phyloP scores from a whole-genome alignment of 2,329 filamentous ascomycete genomes.

The Penicillium sp. region DNA sequence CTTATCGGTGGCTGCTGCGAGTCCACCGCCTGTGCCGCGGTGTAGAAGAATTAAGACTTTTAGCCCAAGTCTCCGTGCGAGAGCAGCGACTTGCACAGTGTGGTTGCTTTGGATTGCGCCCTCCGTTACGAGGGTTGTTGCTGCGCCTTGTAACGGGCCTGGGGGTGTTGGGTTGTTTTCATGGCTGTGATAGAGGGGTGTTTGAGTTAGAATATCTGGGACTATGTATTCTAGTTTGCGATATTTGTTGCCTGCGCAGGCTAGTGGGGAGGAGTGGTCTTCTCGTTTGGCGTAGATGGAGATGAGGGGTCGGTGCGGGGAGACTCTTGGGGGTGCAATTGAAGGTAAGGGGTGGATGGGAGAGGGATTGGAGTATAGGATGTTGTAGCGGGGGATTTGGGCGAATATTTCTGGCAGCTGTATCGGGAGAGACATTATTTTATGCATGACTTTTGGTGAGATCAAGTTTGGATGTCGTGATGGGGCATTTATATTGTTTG shows the following conservation, averaged over 20 bases:
- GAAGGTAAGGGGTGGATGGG: slow-evolving; percentile 33
- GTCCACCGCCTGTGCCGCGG: slow-evolving; percentile 29
- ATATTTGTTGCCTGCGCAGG: slow-evolving; percentile 39
- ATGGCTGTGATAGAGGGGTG: slow-evolving; percentile 16
- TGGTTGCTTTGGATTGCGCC: slow-evolving; percentile 40
- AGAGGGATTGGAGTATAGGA: slow-evolving; percentile 31
- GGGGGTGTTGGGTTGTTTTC: slow-evolving; percentile 12
- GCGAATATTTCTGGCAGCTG: slow-evolving; percentile 26
- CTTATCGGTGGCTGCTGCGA: slow-evolving; percentile 17
- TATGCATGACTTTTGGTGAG: neutral
- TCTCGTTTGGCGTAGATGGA: slow-evolving; percentile 35
- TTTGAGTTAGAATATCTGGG: slow-evolving; percentile 31
- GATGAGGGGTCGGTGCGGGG: slow-evolving; percentile 16
- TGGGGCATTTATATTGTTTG: neutral
- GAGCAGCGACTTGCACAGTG: slow-evolving; percentile 35
- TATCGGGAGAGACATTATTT: slow-evolving; percentile 1
- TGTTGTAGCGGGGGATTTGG: slow-evolving; percentile 29
- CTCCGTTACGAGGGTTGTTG: slow-evolving; percentile 36
- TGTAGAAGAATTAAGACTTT: slow-evolving; percentile 29
- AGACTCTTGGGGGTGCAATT: slow-evolving; percentile 11
- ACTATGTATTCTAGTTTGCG: slow-evolving; percentile 40
- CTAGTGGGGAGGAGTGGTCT: slow-evolving; percentile 36
- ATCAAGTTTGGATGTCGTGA: neutral
- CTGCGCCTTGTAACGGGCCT: slow-evolving; percentile 9
- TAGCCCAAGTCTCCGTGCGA: slow-evolving; percentile 30